Conservation (phyloP, 768 basidiomycete species). For the Sarcodon aspratus region DNA sequence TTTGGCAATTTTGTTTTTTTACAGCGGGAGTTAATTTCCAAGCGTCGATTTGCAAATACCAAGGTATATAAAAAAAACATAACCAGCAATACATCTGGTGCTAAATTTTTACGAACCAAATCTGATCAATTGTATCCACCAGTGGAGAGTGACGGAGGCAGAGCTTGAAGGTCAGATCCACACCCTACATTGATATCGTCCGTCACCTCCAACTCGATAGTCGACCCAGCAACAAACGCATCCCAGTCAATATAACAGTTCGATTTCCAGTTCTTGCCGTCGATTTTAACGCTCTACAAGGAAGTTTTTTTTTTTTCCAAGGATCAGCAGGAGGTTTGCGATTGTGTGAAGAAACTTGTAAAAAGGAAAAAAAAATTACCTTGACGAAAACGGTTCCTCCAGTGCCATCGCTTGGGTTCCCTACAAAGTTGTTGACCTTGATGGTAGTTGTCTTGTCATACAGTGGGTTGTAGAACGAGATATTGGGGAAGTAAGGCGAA, state of each 20-base stretch:
- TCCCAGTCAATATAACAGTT: conserved; percentile 61
- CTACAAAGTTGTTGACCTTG: conserved; percentile 33
- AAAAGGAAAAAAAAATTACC: conserved; percentile 13
- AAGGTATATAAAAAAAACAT: too few species aligned
- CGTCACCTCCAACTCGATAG: conserved; percentile 44
- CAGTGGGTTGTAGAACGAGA: conserved; percentile 50
- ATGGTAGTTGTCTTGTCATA: conserved; percentile 49
- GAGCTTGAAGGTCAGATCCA: conserved; percentile 29
- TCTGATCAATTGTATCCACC: conserved; percentile 31
- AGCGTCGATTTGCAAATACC: not conserved
- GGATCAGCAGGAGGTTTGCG: not conserved
- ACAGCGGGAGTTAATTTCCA: not conserved
- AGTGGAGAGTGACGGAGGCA: conserved; percentile 57
- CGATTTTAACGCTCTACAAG: conserved; percentile 40
- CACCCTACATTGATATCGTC: conserved; percentile 41
- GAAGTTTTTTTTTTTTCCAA: too few species aligned
- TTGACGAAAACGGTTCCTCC: conserved; percentile 47
- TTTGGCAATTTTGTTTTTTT: not conserved
- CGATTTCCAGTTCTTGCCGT: conserved; percentile 46
- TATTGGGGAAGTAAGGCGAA: conserved; percentile 48
- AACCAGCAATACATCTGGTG: not conserved
- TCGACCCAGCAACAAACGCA: conserved; percentile 39
- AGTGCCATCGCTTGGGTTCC: conserved; percentile 39
- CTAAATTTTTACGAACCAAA: not conserved
- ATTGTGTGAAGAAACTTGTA: not conserved